A percentile compares a stretch with the other conserved stretches of the same genome.
These are phyloP conservation scores for Setomelanomma holmii DNA, from an alignment of 2,329 filamentous ascomycete genomes.

Conservation along the genomic window DNA sequence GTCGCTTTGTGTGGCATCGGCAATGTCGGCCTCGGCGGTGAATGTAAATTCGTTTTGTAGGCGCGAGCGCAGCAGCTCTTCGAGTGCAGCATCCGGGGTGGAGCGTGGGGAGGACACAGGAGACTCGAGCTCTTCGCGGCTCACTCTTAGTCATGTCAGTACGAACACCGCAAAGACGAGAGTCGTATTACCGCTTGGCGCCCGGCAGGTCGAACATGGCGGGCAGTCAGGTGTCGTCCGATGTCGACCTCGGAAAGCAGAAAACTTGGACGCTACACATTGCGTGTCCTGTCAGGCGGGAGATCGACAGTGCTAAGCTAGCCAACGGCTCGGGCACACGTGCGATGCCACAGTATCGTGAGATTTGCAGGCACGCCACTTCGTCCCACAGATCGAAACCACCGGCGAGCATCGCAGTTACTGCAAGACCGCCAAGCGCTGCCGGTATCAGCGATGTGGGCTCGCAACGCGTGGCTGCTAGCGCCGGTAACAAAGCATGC, in stretches of 20 bases:
- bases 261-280: background rate
- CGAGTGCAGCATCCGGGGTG: slow-evolving; percentile 43
- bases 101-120: slow-evolving; percentile 42
- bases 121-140: slow-evolving; percentile 45
- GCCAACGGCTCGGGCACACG: background rate
- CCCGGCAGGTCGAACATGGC: slow-evolving; percentile 33
- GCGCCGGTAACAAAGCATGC: background rate
- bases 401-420: background rate
- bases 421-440: background rate
- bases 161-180: slow-evolving; percentile 3
- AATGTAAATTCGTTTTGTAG: slow-evolving; percentile 33
- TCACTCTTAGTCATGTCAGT: slow-evolving; percentile 32
- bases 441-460: background rate
- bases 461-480: background rate
- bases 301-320: background rate
- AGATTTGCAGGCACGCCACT: background rate
- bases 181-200: slow-evolving; percentile 31
- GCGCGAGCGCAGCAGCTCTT: slow-evolving; percentile 39
- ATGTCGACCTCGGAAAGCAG: background rate
- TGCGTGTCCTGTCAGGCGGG: background rate
- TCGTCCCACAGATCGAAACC: background rate
- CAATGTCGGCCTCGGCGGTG: slow-evolving; percentile 16
- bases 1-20: slow-evolving; percentile 12
- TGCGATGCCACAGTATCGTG: background rate
- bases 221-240: no score